Percentiles rank a stretch among this genome's conserved stretches.
Evolutionary conservation across 768 basidiomycete genomes (phyloP).

Genomic region (Agaricus sinodeliciosus): DNA sequence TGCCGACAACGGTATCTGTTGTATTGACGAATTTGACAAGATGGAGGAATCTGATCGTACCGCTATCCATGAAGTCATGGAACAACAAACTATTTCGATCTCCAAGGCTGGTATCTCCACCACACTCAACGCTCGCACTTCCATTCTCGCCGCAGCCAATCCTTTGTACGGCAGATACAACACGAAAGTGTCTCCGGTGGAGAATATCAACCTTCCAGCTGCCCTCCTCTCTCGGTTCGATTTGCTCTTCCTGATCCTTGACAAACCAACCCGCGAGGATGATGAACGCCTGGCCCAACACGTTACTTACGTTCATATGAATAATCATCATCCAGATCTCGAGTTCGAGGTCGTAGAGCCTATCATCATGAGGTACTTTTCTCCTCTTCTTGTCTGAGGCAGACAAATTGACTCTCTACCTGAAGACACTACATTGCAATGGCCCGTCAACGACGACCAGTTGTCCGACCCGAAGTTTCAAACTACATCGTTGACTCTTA

Average conservation of each 20-base stretch:
- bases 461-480: conserved; percentile 85
- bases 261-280: conserved; percentile 91
- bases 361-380: conserved; percentile 72
- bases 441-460: conserved; percentile 82
- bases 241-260: conserved; percentile 91
- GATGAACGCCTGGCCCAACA: conserved; percentile 96
- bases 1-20: conserved; percentile 98
- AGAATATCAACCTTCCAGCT: conserved; percentile 98
- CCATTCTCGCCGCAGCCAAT: conserved; percentile 96
- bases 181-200: conserved; percentile 93
- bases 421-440: conserved; percentile 89
- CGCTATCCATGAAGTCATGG: conserved; percentile 99
- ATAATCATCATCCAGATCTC: conserved; percentile 81
- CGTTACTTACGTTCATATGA: conserved; percentile 98
- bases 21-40: conserved; percentile 99
- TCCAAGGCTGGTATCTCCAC: conserved; percentile 99
- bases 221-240: conserved; percentile 96
- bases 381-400: neutral
- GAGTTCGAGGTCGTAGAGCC: conserved; percentile 84
- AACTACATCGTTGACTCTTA: conserved; percentile 93
- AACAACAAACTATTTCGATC: conserved; percentile 99
- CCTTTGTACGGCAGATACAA: conserved; percentile 98
- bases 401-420: conserved; percentile 9
- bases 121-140: conserved; percentile 94
- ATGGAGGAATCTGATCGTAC: conserved; percentile 99